phyloP scores from a whole-genome alignment of 2,329 filamentous ascomycete species.

The Pyrenophora teres region DNA sequence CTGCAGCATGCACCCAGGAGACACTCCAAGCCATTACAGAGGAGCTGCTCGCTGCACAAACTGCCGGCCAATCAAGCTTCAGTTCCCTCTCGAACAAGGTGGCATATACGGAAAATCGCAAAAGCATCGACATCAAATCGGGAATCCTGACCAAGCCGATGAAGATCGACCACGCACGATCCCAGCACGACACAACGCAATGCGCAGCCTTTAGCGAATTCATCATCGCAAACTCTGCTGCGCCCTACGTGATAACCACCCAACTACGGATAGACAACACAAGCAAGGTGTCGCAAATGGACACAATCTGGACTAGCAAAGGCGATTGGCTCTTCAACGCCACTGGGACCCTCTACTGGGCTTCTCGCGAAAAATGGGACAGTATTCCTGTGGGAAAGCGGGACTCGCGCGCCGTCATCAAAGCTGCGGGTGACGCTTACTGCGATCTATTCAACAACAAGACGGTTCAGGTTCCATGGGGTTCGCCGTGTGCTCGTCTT shows the following conservation, averaged over 20 bases:
- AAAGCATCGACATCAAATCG: conserved; percentile 21
- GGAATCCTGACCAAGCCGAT: conserved; percentile 32
- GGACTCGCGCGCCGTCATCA: conserved; percentile 26
- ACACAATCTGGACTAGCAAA: conserved; percentile 34
- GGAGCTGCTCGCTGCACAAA: conserved; percentile 28
- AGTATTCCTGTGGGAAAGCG: conserved; percentile 23
- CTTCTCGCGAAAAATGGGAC: conserved; percentile 31
- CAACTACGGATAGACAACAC: conserved; percentile 33
- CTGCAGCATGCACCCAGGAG: conserved; percentile 29
- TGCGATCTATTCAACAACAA: conserved; percentile 36
- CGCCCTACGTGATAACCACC: conserved; percentile 37
- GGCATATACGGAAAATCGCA: conserved; percentile 35
- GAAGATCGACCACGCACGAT: conserved; percentile 31
- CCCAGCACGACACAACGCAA: conserved; percentile 32
- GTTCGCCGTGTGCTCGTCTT: conserved; percentile 33
- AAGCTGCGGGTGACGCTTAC: conserved; percentile 38
- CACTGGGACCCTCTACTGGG: conserved; percentile 35
- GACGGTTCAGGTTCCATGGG: conserved; percentile 35
- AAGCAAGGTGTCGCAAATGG: conserved; percentile 28
- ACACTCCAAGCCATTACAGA: conserved; percentile 26
- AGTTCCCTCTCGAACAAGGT: conserved; percentile 23
- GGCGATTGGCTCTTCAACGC: conserved; percentile 42
- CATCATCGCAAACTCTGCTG: conserved; percentile 31
- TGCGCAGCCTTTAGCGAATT: conserved; percentile 38
- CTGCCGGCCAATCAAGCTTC: conserved; percentile 24